Base-by-base conservation (phyloP, 2,329 filamentous ascomycete genomes). In the Cladophialophora bantiana region DNA sequence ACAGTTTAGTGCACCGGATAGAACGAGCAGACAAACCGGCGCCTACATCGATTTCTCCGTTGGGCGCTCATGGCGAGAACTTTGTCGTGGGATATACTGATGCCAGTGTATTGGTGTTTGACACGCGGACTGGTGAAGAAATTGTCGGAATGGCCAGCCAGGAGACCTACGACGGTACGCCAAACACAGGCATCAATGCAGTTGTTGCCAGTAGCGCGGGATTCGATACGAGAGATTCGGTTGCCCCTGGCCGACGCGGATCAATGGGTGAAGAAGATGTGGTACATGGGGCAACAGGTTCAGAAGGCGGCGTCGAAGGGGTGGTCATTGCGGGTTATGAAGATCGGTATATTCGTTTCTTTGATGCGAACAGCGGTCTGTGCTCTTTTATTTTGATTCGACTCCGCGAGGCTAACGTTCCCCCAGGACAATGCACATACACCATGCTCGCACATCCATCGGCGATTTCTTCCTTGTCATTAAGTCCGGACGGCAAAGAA, bases 401-500 rank as follows among this genome's bases (percentile, higher is more conserved):
- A 32, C 13, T 7, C 36, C 9, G 38, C 26, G 45, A 53, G 20
- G 57, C 76, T 71, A 62, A 68, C 64, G 68, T 10, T 36, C 57
- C 20, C 12, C 61, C 71, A 98, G 95, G 95, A 65, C 95, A 99
- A 93, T 97, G 94, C 81, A 98, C 95, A 70, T 99, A 99, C 80
- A 96, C 91, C 75, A 99, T 99, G 95, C 88, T 98, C 67, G 95
- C 95, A 5, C 95, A 99, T 74, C 93, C 95, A 0, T 91, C 94
- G 2, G 90, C 95, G 64, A 97, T 99, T 72, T 96, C 95, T 1
- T 90, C 92, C 32, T 85, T 99, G 4, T 96, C 93, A 0, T 86
- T 99, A 20, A 97, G 93, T 72, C 95, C 94, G 13, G 94, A 98
- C 75, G 94, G 94, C 54, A 89, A 90, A 66, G 95, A 99, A 82